Percentiles rank a stretch among this genome's conserved stretches.
Evolutionary conservation across 768 basidiomycete species (phyloP).

Genomic region (Kwoniella sp.): DNA sequence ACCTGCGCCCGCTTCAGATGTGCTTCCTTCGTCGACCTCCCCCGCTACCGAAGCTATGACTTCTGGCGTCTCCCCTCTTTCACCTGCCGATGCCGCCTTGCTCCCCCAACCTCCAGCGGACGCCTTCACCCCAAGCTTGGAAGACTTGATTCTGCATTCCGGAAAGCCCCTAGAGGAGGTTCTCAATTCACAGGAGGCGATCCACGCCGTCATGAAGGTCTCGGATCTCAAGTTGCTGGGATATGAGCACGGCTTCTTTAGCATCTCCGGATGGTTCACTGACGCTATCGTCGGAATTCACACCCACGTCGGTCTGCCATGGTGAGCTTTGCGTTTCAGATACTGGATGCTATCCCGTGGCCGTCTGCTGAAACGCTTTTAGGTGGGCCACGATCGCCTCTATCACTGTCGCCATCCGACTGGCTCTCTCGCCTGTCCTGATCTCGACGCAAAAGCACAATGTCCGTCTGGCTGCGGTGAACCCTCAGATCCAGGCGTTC

Average conservation of each 20-base stretch:
- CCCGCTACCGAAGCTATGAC: background rate
- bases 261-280: constrained; percentile 38
- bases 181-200: constrained; percentile 44
- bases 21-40: constrained; percentile 5
- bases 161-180: constrained; percentile 31
- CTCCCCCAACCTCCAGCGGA: constrained; percentile 13
- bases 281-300: constrained; percentile 43
- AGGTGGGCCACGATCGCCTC: constrained; percentile 48
- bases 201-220: constrained; percentile 40
- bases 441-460: constrained; percentile 64
- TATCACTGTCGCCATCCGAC: constrained; percentile 51
- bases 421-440: constrained; percentile 51
- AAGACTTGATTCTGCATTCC: constrained; percentile 28
- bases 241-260: constrained; percentile 37
- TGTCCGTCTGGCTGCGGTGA: constrained; percentile 62
- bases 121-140: constrained; percentile 21
- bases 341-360: background rate
- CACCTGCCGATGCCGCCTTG: constrained; percentile 2
- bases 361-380: background rate
- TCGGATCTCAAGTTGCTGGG: constrained; percentile 45
- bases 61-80: background rate
- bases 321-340: constrained; percentile 37
- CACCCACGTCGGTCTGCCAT: constrained; percentile 41
- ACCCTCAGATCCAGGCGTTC: constrained; percentile 59
- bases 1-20: too few relatives aligned